These are phyloP conservation scores for Kwoniella europaea DNA, from an alignment of 768 basidiomycete genomes.

Conservation along the genomic window DNA sequence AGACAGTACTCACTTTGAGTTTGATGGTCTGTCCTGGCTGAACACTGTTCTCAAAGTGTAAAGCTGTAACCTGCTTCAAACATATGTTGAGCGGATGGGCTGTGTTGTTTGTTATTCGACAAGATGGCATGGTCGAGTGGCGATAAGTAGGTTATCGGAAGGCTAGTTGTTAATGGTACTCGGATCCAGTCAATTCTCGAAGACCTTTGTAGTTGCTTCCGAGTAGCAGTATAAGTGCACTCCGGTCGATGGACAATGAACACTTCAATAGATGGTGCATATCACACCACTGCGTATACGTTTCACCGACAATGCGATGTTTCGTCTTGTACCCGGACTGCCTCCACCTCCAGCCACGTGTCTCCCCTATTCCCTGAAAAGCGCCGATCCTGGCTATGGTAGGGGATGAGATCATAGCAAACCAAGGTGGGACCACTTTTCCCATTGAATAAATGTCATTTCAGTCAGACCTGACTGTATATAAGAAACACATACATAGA, in stretches of 20 bases:
- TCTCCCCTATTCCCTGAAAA: not conserved
- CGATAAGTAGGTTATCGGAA: not conserved
- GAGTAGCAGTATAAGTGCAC: no score
- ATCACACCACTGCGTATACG: not conserved
- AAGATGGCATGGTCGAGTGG: constrained; percentile 46
- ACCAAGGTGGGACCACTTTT: constrained; percentile 17
- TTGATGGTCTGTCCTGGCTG: constrained; percentile 51
- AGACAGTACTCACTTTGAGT: constrained; percentile 36
- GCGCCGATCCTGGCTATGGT: not conserved
- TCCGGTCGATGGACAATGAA: no score
- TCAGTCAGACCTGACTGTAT: no score
- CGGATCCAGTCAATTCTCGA: no score
- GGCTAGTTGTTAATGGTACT: not conserved
- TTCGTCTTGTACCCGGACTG: constrained; percentile 2
- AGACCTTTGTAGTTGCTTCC: no score
- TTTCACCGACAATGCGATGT: not conserved
- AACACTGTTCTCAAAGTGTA: constrained; percentile 55
- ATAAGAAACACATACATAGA: not conserved
- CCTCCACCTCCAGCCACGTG: constrained; percentile 15
- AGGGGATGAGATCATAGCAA: not conserved
- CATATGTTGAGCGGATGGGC: constrained; percentile 48
- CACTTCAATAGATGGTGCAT: no score
- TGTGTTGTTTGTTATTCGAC: constrained; percentile 50
- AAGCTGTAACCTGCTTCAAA: constrained; percentile 54
- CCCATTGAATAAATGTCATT: not conserved